Evolutionary conservation across 352 stramenopile species (phyloP).

Genomic region (Phytopythium cucurbitacearum): DNA sequence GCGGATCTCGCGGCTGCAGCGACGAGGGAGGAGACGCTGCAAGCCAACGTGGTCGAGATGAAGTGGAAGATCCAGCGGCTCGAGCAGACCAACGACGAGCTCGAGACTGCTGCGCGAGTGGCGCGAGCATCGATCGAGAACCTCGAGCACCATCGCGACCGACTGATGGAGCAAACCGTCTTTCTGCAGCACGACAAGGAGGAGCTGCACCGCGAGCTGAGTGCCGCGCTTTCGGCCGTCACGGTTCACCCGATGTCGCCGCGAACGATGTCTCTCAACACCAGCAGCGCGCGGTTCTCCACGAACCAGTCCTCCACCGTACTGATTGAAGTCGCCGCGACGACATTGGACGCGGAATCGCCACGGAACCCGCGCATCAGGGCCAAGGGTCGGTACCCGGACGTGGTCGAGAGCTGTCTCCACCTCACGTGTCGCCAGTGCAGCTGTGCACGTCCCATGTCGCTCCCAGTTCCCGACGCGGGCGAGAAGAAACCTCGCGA

Average conservation of each 20-base stretch:
- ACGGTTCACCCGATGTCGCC: conserved; percentile 24
- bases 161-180: conserved; percentile 56
- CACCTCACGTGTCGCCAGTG: conserved; percentile 61
- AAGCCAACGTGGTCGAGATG: conserved; percentile 38
- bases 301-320: conserved; percentile 23
- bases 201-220: conserved; percentile 28
- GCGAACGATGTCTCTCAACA: not conserved
- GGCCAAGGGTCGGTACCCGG: conserved; percentile 29
- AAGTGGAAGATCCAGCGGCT: conserved; percentile 66
- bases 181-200: conserved; percentile 69
- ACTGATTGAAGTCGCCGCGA: conserved; percentile 8
- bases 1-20: conserved; percentile 20
- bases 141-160: conserved; percentile 53
- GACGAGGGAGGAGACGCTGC: conserved; percentile 25
- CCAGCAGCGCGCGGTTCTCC: conserved; percentile 13
- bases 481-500: conserved; percentile 12
- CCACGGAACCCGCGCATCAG: conserved; percentile 16
- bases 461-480: not conserved
- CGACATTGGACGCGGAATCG: conserved; percentile 4
- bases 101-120: conserved; percentile 58
- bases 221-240: conserved; percentile 19
- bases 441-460: not conserved
- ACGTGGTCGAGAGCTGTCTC: conserved; percentile 67
- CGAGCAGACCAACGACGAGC: conserved; percentile 68
- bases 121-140: conserved; percentile 55